phyloP scores from a whole-genome alignment of 176 grass and related monocot genomes.

The Eleusine coracana region DNA sequence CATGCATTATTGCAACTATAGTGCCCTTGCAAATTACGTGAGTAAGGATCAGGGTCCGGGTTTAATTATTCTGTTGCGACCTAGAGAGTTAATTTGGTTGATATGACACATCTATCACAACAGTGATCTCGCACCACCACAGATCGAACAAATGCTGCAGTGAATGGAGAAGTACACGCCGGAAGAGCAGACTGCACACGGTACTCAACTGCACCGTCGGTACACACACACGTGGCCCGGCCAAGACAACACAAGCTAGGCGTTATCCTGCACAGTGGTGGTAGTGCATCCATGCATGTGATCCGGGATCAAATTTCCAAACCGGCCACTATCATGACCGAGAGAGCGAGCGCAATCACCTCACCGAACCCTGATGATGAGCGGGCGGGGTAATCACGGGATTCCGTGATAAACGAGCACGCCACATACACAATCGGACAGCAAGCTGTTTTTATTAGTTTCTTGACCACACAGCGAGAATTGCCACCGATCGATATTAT shows the following conservation, averaged over 20 bases:
- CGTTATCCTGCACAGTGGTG: neutral
- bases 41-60: neutral
- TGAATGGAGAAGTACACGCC: neutral
- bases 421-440: neutral
- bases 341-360: neutral
- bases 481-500: neutral
- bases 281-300: neutral
- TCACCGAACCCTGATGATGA: neutral
- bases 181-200: neutral
- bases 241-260: neutral
- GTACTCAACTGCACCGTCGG: neutral
- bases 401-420: constrained; percentile 18
- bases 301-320: neutral
- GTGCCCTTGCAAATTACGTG: neutral
- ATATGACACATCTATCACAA: neutral
- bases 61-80: neutral
- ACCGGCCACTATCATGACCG: neutral
- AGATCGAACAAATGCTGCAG: neutral
- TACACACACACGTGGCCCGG: neutral
- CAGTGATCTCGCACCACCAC: neutral
- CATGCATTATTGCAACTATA: neutral
- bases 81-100: neutral
- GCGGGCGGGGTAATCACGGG: neutral
- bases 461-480: neutral
- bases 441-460: neutral